These are phyloP conservation scores for Quercus cerris DNA, from an alignment of 306 rosid genomes.

Conservation along the genomic window DNA sequence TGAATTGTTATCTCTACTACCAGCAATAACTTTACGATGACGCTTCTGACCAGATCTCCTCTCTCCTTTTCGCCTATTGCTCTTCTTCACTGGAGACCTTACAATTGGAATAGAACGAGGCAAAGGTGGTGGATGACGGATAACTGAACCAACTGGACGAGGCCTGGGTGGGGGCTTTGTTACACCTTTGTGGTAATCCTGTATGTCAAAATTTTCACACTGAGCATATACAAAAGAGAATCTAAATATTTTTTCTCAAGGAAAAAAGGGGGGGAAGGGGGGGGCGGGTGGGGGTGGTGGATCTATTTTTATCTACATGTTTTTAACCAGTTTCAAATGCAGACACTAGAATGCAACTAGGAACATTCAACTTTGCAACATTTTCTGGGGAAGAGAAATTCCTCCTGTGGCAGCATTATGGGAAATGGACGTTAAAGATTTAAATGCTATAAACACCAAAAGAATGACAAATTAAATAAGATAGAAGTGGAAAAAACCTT, in stretches of 20 bases:
- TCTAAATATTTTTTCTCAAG: too few relatives aligned
- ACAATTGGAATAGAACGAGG: slow-evolving; percentile 6
- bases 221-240: not conserved
- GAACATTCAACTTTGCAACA: not conserved
- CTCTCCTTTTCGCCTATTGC: slow-evolving; percentile 53
- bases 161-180: slow-evolving; percentile 88
- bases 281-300: too few relatives aligned
- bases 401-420: not conserved
- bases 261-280: accelerated
- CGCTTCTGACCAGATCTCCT: slow-evolving; percentile 54
- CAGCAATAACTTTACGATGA: slow-evolving; percentile 58
- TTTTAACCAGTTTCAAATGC: not conserved
- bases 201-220: slow-evolving; percentile 23
- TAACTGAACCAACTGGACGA: slow-evolving; percentile 41
- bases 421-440: not conserved
- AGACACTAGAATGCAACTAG: not conserved
- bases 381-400: not conserved
- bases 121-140: slow-evolving; percentile 29
- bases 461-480: not conserved
- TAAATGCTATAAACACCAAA: not conserved
- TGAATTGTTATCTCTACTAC: slow-evolving; percentile 34
- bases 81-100: slow-evolving; percentile 50
- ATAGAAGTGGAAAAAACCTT: not conserved
- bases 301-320: not conserved
- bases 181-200: slow-evolving; percentile 81